Evolutionary conservation across 306 rosid genomes (phyloP), one percentile per base, ranked within the genome.

Genomic region (Ceratonia siliqua): DNA sequence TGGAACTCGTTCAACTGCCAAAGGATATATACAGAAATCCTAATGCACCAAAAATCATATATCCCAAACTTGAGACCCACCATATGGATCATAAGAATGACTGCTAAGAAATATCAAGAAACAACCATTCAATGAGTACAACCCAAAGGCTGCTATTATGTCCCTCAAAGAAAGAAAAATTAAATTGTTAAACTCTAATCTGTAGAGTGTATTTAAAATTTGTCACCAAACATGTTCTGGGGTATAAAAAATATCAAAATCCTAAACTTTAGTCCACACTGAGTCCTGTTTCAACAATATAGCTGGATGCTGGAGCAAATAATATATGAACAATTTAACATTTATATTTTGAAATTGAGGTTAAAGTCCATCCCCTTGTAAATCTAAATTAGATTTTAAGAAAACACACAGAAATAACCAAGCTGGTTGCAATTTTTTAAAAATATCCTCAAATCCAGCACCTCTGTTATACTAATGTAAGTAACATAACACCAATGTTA

Each of bases 1-100:
- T 64, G 33, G 73, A 46, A 62, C 38, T 63, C 38, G 54, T 49
- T 82, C 70, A 70, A 79, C 74, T 45, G 67, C 75, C 48, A 69
- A 58, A 72, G 50, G 27, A 58, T 35, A 70, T 62, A 74, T 48
- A 56, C 55, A 5, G 36, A 81, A 70, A 67, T 35, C 74, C 66
- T 1, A 59, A 55, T 45, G 12, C 56, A 70, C 62, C 18, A 59
- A 64, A 17, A 64, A 70, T 25, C 33, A 65, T 43, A 58, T 32
- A 64, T 56, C 33, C 35, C 8, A 22, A 70, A 14, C 77, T 43
- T 48, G 48, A 52, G 22, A 57, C 65, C 42, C 55, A 32, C 33
- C 45, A 41, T 52, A 39, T 28, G 48, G 14, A 68, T 42, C 66
- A 36, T n/a, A 62, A 35, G 27, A 72, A 72, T 32, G 22, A 66